Conservation (phyloP, 2,329 filamentous ascomycete species). For the Cryphonectria japonica region DNA sequence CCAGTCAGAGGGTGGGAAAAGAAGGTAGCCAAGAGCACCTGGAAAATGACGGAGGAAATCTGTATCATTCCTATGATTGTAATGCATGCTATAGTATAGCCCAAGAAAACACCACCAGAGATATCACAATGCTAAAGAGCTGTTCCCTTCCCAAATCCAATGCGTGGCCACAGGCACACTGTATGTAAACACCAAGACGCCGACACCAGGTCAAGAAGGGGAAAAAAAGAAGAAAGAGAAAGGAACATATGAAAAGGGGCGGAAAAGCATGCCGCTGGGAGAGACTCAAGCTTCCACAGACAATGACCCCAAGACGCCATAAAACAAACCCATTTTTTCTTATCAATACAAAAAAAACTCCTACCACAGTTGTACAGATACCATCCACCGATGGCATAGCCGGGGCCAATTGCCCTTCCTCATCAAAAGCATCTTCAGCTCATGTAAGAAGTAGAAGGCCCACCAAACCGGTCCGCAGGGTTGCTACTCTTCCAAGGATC, state of each 20-base stretch:
- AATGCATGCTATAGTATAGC: conserved; percentile 1
- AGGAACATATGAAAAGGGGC: neutral
- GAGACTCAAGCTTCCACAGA: neutral
- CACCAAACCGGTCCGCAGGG: conserved; percentile 10
- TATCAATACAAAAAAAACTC: neutral
- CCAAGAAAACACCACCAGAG: neutral
- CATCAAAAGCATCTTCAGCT: neutral
- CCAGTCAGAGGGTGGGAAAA: too few relatives aligned
- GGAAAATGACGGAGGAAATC: neutral
- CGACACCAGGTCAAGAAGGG: conserved; percentile 5
- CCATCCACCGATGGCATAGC: too few relatives aligned
- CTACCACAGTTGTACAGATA: neutral
- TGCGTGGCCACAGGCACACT: neutral
- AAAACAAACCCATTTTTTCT: neutral
- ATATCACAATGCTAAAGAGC: neutral
- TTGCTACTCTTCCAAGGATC: neutral
- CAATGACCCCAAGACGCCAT: neutral
- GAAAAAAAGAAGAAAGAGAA: neutral
- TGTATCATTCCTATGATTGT: conserved; percentile 2
- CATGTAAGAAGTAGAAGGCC: conserved; percentile 10
- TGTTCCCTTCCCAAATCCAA: neutral
- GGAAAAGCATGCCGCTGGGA: neutral
- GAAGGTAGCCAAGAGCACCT: neutral
- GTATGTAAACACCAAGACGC: conserved; percentile 1
- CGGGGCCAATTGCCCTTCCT: too few relatives aligned